These are phyloP conservation scores for Cladosporium velox DNA, from an alignment of 2,329 filamentous ascomycete species.

Conservation along the genomic window DNA sequence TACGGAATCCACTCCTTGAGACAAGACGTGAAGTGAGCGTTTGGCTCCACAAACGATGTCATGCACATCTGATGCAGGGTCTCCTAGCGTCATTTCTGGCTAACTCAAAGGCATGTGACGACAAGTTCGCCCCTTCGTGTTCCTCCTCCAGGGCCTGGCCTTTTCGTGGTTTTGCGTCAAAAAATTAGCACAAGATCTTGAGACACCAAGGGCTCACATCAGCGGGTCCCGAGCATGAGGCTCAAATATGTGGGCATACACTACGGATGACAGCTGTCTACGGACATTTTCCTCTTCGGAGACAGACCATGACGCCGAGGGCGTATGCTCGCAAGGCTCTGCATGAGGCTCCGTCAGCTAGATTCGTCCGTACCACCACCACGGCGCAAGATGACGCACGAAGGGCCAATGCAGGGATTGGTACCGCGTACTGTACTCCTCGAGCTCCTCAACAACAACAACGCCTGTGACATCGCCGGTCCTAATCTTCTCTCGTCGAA, in stretches of 20 bases:
- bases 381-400: conserved; percentile 14
- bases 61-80: conserved; percentile 8
- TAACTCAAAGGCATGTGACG: not conserved
- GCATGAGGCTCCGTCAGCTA: conserved; percentile 11
- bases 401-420: conserved; percentile 1
- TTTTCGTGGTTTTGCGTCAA: not conserved
- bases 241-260: not conserved
- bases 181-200: no score
- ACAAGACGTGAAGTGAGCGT: conserved; percentile 13
- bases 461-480: not conserved
- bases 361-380: conserved; percentile 3
- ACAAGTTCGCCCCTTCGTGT: not conserved
- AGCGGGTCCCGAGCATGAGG: no score
- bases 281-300: not conserved
- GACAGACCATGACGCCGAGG: not conserved
- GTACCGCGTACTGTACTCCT: not conserved
- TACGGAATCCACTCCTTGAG: not conserved
- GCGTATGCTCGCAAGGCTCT: not conserved
- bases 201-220: not conserved
- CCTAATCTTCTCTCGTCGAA: not conserved
- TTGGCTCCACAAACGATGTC: conserved; percentile 13
- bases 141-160: not conserved
- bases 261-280: not conserved
- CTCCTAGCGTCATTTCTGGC: not conserved
- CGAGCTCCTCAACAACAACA: not conserved